Evolutionary conservation across 257 asterid genomes (phyloP).

Genomic region (Solanum virginianum): DNA sequence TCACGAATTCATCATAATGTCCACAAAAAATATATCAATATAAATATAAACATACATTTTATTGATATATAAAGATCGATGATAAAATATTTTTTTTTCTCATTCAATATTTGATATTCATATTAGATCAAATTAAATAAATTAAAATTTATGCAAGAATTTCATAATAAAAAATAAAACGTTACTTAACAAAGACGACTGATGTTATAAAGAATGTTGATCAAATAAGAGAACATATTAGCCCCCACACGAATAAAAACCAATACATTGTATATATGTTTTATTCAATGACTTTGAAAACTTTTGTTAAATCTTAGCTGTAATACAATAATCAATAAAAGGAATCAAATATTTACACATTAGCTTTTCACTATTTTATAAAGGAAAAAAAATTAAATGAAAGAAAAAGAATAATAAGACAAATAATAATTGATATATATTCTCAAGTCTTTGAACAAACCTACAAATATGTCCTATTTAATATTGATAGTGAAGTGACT

Average conservation of each 20-base stretch:
- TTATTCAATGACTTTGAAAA: constrained; percentile 1
- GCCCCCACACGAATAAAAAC: background rate
- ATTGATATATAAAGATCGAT: background rate
- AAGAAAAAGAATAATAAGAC: background rate
- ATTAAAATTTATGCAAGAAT: fast-evolving
- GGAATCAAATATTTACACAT: background rate
- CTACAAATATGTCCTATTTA: background rate
- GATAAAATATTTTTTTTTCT: fast-evolving
- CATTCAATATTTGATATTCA: background rate
- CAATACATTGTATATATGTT: background rate
- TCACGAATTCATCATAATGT: background rate
- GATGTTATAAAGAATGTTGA: too few relatives aligned
- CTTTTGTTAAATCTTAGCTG: background rate
- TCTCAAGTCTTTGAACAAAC: background rate
- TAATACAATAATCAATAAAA: background rate
- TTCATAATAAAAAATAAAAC: background rate
- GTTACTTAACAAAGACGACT: background rate
- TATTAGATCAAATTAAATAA: background rate
- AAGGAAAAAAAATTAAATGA: background rate
- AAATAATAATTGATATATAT: background rate
- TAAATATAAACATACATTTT: background rate
- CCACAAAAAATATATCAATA: background rate
- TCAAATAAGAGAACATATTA: background rate
- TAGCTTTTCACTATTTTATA: background rate
- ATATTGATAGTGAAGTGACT: background rate